Conservation (phyloP, 2,329 filamentous ascomycete species). For the Colletotrichum sp. region DNA sequence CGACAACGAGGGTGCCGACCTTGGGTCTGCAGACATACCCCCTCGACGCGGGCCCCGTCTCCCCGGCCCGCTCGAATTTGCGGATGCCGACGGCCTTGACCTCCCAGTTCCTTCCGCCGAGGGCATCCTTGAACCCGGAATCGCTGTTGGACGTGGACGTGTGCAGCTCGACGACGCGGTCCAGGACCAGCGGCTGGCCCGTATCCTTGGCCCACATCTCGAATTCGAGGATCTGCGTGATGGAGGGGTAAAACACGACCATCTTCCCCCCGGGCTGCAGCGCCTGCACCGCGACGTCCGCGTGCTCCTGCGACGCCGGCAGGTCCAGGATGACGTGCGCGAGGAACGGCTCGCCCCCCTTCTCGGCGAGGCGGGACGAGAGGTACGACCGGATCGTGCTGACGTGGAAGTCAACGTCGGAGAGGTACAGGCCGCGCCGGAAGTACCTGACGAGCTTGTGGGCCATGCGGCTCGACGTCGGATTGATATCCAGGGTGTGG, state of each 20-base stretch:
- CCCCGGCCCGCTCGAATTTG: constrained; percentile 11
- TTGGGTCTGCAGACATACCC: constrained; percentile 47
- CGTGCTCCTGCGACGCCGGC: constrained; percentile 61
- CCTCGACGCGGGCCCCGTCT: neutral
- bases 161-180: constrained; percentile 65
- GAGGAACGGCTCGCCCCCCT: constrained; percentile 63
- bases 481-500: constrained; percentile 73
- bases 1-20: constrained; percentile 42
- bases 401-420: constrained; percentile 76
- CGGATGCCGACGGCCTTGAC: constrained; percentile 52
- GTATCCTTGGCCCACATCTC: constrained; percentile 57
- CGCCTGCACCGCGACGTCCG: constrained; percentile 54
- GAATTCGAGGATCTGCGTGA: constrained; percentile 77
- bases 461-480: constrained; percentile 67
- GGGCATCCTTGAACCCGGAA: constrained; percentile 48
- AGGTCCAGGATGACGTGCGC: constrained; percentile 77
- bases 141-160: constrained; percentile 37
- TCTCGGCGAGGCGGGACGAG: constrained; percentile 49
- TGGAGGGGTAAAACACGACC: constrained; percentile 75
- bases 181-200: constrained; percentile 57
- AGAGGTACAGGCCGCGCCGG: constrained; percentile 71
- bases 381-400: constrained; percentile 71
- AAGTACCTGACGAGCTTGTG: constrained; percentile 70
- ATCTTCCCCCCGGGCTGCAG: constrained; percentile 69
- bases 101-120: constrained; percentile 67